phyloP scores from a whole-genome alignment of 345 rosid species.

The Jatropha curcas region DNA sequence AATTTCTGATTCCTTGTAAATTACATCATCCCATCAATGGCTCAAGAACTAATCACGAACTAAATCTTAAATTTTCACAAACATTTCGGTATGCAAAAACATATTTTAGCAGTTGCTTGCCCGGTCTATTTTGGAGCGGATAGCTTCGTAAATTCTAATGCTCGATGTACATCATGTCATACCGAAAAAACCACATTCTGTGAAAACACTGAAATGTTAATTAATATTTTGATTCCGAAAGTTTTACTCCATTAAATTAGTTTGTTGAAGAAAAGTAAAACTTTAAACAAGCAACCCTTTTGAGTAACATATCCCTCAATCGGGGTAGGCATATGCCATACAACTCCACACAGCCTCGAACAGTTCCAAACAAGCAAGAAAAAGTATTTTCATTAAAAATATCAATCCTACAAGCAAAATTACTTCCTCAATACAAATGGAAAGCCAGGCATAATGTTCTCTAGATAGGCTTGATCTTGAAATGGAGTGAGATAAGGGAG shows the following conservation, averaged over 20 bases:
- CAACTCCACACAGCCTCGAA: slow-evolving; percentile 10
- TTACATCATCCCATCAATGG: too few relatives aligned
- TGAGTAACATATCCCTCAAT: neutral
- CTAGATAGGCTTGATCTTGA: slow-evolving; percentile 98
- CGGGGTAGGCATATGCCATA: slow-evolving; percentile 1
- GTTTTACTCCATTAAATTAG: too few relatives aligned
- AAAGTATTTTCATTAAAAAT: neutral
- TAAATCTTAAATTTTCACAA: too few relatives aligned
- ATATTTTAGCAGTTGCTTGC: too few relatives aligned
- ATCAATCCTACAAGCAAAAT: slow-evolving; percentile 11
- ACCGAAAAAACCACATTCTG: too few relatives aligned
- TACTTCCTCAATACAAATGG: slow-evolving; percentile 2
- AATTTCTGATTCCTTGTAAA: too few relatives aligned
- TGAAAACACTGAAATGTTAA: neutral
- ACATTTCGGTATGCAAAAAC: too few relatives aligned
- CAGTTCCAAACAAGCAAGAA: slow-evolving; percentile 1
- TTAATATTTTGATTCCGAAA: neutral
- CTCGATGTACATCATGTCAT: too few relatives aligned
- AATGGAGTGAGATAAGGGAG: slow-evolving; percentile 98
- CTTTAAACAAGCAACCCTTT: neutral
- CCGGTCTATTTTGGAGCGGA: too few relatives aligned
- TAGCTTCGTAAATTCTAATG: too few relatives aligned
- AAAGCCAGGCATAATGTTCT: neutral
- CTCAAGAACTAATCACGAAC: too few relatives aligned
- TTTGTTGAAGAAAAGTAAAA: neutral